A percentile compares a stretch with the other conserved stretches of the same genome.
Evolutionary conservation across 352 stramenopile species (phyloP).

Genomic region (Saprolegnia parasitica): DNA sequence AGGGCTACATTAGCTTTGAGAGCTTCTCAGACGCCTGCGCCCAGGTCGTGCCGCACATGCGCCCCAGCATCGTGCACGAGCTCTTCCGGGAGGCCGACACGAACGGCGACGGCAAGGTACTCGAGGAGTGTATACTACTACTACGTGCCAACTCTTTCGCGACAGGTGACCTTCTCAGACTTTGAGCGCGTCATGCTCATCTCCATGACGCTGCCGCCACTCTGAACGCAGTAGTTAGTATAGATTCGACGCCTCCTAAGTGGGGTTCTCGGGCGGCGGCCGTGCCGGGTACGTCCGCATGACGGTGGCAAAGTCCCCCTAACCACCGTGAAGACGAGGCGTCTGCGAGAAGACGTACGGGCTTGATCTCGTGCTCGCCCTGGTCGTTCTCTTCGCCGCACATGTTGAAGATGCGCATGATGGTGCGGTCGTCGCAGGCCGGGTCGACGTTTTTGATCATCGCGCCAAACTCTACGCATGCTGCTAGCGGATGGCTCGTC

Average conservation of each 20-base stretch:
- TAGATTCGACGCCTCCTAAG: not conserved
- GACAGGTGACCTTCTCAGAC: constrained; percentile 17
- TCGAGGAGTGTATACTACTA: not conserved
- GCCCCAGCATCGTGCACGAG: not conserved
- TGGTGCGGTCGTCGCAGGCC: constrained; percentile 41
- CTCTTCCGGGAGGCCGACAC: constrained; percentile 21
- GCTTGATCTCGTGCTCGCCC: constrained; percentile 58
- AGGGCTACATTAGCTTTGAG: constrained; percentile 5
- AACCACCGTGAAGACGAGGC: not conserved
- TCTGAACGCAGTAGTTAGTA: not conserved
- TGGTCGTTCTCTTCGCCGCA: constrained; percentile 80
- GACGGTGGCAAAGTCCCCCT: constrained; percentile 27
- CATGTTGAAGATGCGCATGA: constrained; percentile 68
- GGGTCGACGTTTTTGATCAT: constrained; percentile 54
- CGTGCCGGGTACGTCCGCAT: constrained; percentile 20
- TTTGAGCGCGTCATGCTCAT: constrained; percentile 27
- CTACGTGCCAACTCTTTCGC: not conserved
- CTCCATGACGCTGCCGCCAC: not conserved
- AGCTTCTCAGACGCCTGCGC: constrained; percentile 17
- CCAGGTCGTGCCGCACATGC: constrained; percentile 8
- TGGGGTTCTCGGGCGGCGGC: not conserved
- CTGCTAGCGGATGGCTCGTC: not conserved
- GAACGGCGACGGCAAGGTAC: constrained; percentile 19
- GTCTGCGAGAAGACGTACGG: constrained; percentile 33
- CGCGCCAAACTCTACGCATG: constrained; percentile 42